Evolutionary conservation across 768 basidiomycete species (phyloP), one percentile per base, ranked within the genome.

Genomic region (Suillus sp.): DNA sequence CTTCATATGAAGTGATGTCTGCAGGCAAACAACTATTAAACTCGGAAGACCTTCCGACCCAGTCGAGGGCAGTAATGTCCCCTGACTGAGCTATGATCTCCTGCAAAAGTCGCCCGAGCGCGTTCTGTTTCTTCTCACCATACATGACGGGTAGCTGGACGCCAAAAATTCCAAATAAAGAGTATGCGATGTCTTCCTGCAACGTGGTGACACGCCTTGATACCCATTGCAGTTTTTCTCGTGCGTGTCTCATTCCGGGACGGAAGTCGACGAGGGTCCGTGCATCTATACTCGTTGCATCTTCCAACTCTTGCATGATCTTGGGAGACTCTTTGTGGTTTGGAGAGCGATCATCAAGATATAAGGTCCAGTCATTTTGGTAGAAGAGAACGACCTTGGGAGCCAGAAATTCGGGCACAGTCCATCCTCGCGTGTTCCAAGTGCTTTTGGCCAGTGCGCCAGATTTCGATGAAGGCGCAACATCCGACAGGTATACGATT

Each of bases 111-210:
- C 43, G n/a, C n/a, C n/a, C 43, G 8, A 43, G 42, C 9, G 42
- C 42, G 10, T 45, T 45, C n/a, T 45, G 43, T 8, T 45, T 45
- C 43, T 45, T 45, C 43, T 45, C 43, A 8, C n/a, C 43, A n/a
- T 45, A 45, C 9, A 45, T 11, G n/a, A 45, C 20, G n/a, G 43
- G 43, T 8, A 45, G 43, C 1, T n/a, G n/a, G 43, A 45, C 10
- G n/a, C 43, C 43, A 3, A 45, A 45, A 4, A n/a, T 45, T 11
- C 43, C 43, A n/a, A 45, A 45, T 10, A 45, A n/a, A 10, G 43
- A n/a, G 43, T 45, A 45, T 45, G 43, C 43, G n/a, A 45, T 45
- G 8, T 45, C 40, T 42, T 42, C 43, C n/a, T 45, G 43, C n/a
- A n/a, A 20, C 10, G 43, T 45, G n/a, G 45, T 47, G n/a, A 47